Evolutionary conservation across 371 early-diverging fungal species (phyloP).

Genomic region (Mortierella sp.): DNA sequence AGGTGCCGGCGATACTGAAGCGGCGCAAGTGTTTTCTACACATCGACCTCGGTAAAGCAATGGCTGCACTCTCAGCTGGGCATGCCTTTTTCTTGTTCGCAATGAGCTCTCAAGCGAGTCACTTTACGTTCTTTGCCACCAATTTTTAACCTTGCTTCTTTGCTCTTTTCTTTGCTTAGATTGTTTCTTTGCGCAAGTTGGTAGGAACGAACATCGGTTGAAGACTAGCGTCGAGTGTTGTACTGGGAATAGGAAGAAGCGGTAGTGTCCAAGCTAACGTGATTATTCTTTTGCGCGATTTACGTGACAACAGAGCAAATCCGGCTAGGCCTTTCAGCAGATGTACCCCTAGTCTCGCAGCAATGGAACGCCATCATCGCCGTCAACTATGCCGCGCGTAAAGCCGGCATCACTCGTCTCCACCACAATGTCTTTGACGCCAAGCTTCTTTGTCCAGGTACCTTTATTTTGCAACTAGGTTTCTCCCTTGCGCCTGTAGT

Average conservation of each 20-base stretch:
- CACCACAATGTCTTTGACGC: slow-evolving; percentile 70
- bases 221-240: neutral
- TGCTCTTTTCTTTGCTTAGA: slow-evolving; percentile 56
- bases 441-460: slow-evolving; percentile 75
- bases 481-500: neutral
- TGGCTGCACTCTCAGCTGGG: neutral
- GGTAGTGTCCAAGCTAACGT: neutral
- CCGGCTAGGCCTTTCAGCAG: slow-evolving; percentile 75
- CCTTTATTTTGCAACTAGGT: neutral
- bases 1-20: slow-evolving; percentile 64
- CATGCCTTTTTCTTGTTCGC: no score
- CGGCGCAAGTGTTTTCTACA: slow-evolving; percentile 73
- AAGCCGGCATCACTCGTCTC: slow-evolving; percentile 62
- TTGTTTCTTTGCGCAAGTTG: slow-evolving; percentile 85
- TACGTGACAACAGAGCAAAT: slow-evolving; percentile 70
- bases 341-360: slow-evolving; percentile 86
- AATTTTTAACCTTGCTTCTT: slow-evolving; percentile 22
- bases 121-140: slow-evolving; percentile 33
- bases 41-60: slow-evolving; percentile 67
- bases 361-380: slow-evolving; percentile 94
- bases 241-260: neutral
- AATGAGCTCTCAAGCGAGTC: no score
- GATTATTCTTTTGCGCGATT: neutral
- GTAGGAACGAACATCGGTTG: slow-evolving; percentile 58
- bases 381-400: slow-evolving; percentile 74